Percentiles rank a stretch among this genome's conserved stretches.
These are phyloP conservation scores for Poronia punctata DNA, from an alignment of 495 filamentous ascomycete species.

Conservation along the genomic window DNA sequence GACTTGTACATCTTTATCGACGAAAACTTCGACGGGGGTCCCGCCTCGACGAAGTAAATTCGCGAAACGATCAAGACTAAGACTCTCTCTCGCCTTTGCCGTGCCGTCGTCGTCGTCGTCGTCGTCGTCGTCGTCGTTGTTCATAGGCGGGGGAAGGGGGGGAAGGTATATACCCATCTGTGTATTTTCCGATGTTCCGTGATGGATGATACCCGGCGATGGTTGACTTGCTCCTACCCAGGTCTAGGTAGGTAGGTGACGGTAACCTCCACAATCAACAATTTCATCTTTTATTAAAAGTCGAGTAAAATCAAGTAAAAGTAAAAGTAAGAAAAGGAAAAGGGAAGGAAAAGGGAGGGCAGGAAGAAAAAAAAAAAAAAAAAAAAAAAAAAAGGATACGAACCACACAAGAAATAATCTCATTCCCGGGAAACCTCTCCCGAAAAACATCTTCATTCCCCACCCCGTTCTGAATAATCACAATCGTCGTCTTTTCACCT, in stretches of 20 bases:
- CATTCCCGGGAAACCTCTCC: conserved; percentile 17
- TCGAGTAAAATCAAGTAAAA: no score
- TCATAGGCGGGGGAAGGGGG: no score
- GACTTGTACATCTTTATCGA: conserved; percentile 41
- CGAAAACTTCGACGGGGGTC: conserved; percentile 33
- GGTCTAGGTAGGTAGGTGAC: conserved; percentile 26
- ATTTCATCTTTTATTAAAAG: no score
- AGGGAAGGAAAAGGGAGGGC: neutral
- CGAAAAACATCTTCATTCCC: conserved; percentile 33
- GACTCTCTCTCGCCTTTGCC: conserved; percentile 16
- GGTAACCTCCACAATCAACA: no score
- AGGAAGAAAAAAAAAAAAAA: no score
- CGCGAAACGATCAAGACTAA: conserved; percentile 32
- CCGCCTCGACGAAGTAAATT: conserved; percentile 30
- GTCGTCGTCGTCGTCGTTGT: neutral
- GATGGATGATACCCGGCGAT: conserved; percentile 37
- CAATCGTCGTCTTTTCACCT: conserved; percentile 21
- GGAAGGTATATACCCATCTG: conserved; percentile 33
- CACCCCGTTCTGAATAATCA: conserved; percentile 34
- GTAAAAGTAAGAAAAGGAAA: no score
- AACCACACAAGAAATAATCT: conserved; percentile 30
- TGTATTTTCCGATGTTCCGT: conserved; percentile 39
- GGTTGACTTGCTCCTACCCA: conserved; percentile 46
- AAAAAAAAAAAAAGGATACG: conserved; percentile 6
- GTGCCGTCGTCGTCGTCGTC: no score